These are phyloP conservation scores for Boletellus ananas DNA, from an alignment of 768 basidiomycete genomes.

Conservation along the genomic window DNA sequence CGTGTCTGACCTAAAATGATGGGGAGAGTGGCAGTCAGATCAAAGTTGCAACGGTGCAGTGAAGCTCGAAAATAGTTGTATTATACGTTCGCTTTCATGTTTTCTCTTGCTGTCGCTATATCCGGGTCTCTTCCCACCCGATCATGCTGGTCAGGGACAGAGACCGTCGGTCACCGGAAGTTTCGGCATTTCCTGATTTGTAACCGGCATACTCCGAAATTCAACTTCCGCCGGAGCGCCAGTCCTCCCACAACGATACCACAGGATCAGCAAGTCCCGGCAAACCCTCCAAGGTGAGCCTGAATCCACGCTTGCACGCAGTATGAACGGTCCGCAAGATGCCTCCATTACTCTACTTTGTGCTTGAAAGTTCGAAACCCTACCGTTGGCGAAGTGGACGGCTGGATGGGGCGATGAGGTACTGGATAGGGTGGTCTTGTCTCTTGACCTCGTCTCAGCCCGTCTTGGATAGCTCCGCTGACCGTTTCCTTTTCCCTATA, in stretches of 20 bases:
- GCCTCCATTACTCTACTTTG: neutral
- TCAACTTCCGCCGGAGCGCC: conserved; percentile 18
- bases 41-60: too few species aligned
- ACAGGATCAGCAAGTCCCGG: conserved; percentile 27
- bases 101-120: too few species aligned
- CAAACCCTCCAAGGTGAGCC: conserved; percentile 60
- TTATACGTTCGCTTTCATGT: too few species aligned
- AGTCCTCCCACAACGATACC: conserved; percentile 9
- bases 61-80: too few species aligned
- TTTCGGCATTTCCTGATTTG: conserved; percentile 9
- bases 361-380: conserved; percentile 1
- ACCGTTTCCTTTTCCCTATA: conserved; percentile 3
- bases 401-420: conserved; percentile 41
- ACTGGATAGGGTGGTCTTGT: conserved; percentile 35
- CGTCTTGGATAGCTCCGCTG: conserved; percentile 15
- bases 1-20: too few species aligned
- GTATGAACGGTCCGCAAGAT: conserved; percentile 9
- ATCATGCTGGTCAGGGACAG: too few species aligned
- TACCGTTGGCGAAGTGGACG: conserved; percentile 17
- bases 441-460: conserved; percentile 10
- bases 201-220: conserved; percentile 27
- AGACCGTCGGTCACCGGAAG: neutral
- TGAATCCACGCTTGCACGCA: conserved; percentile 28
- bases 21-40: too few species aligned
- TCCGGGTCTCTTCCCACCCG: too few species aligned